Evolutionary conservation across 2,329 filamentous ascomycete genomes (phyloP).

Genomic region (Monosporascus cannonballus): DNA sequence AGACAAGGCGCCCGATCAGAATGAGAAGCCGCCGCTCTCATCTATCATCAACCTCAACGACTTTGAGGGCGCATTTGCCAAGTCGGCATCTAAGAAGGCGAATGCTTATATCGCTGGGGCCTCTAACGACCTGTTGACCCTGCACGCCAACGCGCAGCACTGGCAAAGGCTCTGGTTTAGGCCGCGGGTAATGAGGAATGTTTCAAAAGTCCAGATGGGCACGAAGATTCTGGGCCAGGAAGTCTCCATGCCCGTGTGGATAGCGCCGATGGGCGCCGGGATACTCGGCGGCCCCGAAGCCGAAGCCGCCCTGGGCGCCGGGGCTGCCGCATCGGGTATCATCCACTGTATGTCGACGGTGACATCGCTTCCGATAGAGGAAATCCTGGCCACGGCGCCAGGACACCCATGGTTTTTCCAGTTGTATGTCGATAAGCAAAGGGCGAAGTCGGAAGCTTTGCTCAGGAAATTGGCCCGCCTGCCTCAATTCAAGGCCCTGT

Average conservation of each 20-base stretch:
- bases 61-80: constrained; percentile 7
- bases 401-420: constrained; percentile 8
- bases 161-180: constrained; percentile 3
- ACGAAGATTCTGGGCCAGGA: constrained; percentile 6
- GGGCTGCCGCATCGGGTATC: constrained; percentile 1
- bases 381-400: not conserved
- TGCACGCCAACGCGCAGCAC: constrained; percentile 2
- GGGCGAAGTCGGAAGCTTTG: constrained; percentile 4
- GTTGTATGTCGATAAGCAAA: constrained; percentile 8
- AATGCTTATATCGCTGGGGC: constrained; percentile 2
- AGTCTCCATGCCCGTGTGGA: constrained; percentile 4
- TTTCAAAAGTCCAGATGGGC: not conserved
- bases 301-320: constrained; percentile 3
- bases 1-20: not conserved
- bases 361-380: constrained; percentile 1
- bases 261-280: constrained; percentile 7
- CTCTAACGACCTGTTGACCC: constrained; percentile 3
- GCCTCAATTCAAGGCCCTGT: constrained; percentile 33
- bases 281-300: constrained; percentile 7
- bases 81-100: constrained; percentile 3
- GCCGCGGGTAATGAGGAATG: constrained; percentile 5
- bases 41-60: constrained; percentile 7
- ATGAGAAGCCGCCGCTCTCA: constrained; percentile 2
- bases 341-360: constrained; percentile 8
- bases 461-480: not conserved